Evolutionary conservation across 495 filamentous ascomycete genomes (phyloP).

Genomic region (Neurospora discreta): DNA sequence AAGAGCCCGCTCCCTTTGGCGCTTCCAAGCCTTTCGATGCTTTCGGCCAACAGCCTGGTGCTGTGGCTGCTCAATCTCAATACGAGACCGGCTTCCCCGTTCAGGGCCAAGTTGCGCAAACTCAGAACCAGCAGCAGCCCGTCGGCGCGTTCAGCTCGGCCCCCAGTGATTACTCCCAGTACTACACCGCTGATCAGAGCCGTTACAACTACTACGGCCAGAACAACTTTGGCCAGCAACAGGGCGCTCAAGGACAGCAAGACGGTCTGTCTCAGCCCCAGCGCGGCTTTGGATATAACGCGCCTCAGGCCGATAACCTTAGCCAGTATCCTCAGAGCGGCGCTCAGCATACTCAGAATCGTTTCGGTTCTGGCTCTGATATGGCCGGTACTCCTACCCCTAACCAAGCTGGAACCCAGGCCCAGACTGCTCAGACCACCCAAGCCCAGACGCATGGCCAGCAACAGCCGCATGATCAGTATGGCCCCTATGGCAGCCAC

Average conservation of each 20-base stretch:
- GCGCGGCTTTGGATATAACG: constrained; percentile 62
- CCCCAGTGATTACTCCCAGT: constrained; percentile 70
- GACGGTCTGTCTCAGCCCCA: constrained; percentile 59
- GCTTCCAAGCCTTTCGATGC: constrained; percentile 79
- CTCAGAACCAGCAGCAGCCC: constrained; percentile 41
- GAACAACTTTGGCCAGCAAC: constrained; percentile 59
- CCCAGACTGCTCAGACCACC: constrained; percentile 47
- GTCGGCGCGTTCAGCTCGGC: constrained; percentile 56
- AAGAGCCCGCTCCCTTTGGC: constrained; percentile 46
- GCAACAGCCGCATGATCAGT: constrained; percentile 51
- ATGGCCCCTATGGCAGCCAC: constrained; percentile 55
- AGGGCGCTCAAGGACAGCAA: constrained; percentile 51
- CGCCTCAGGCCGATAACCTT: constrained; percentile 57
- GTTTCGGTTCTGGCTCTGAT: constrained; percentile 41
- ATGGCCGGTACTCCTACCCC: constrained; percentile 83
- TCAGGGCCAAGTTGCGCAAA: constrained; percentile 49
- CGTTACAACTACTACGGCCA: constrained; percentile 75
- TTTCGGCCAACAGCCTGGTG: constrained; percentile 60
- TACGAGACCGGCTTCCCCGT: constrained; percentile 35
- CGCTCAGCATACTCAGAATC: constrained; percentile 27
- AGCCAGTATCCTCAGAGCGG: constrained; percentile 65
- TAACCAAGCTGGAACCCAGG: constrained; percentile 23
- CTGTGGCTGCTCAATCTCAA: constrained; percentile 33
- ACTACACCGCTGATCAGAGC: constrained; percentile 74
- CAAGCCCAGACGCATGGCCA: constrained; percentile 48